Conservation (phyloP, 306 rosid species). For the Acacia confusa region DNA sequence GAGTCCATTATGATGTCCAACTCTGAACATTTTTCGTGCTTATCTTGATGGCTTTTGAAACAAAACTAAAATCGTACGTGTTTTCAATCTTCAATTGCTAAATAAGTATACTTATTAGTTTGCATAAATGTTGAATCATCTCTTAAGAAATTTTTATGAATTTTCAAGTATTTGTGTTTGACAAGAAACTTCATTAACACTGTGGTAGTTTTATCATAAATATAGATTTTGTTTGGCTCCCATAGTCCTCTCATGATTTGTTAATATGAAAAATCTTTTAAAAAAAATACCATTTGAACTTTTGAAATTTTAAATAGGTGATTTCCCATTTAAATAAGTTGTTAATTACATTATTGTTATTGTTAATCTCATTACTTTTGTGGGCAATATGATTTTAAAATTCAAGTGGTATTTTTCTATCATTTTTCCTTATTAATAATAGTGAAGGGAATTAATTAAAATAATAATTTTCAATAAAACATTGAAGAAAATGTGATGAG, state of each 20-base stretch:
- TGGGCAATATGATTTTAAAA: too few relatives aligned
- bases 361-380: too few relatives aligned
- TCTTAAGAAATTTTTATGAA: background rate
- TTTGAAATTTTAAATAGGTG: too few relatives aligned
- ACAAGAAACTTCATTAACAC: background rate
- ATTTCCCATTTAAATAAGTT: too few relatives aligned
- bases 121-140: background rate
- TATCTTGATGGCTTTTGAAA: background rate
- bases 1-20: background rate
- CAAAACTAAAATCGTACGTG: background rate
- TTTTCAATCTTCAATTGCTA: background rate
- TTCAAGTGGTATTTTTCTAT: too few relatives aligned
- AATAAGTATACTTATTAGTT: background rate
- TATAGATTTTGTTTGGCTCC: background rate
- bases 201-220: background rate
- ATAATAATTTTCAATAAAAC: background rate
- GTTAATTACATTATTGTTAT: too few relatives aligned
- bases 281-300: too few relatives aligned
- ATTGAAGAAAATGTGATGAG: background rate
- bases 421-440: background rate
- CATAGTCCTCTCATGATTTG: background rate
- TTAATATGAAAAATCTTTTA: background rate
- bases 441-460: background rate
- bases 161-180: background rate
- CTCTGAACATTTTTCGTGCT: constrained; percentile 21